Evolutionary conservation across 2,329 filamentous ascomycete genomes (phyloP).

Genomic region (Aspergillus floridensis): DNA sequence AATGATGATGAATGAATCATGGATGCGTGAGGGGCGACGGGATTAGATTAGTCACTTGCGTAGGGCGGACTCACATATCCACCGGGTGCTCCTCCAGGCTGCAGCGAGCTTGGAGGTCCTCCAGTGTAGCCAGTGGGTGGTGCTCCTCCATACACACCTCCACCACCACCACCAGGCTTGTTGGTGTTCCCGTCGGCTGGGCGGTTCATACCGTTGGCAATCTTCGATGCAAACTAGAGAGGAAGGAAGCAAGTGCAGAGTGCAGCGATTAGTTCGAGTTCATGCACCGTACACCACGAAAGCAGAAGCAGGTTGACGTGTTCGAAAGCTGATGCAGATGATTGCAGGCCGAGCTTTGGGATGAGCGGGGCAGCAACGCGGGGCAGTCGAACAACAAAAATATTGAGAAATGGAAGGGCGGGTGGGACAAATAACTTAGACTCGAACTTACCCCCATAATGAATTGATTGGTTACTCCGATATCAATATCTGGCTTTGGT

Average conservation of each 20-base stretch:
- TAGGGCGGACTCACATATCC: slow-evolving; percentile 53
- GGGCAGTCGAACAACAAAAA: neutral
- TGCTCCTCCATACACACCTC: slow-evolving; percentile 29
- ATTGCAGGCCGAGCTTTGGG: neutral
- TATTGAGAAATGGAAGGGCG: neutral
- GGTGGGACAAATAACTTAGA: neutral
- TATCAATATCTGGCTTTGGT: neutral
- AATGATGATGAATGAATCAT: neutral
- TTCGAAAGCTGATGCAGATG: neutral
- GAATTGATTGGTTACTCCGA: neutral
- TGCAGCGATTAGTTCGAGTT: slow-evolving; percentile 13
- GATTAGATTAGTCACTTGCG: slow-evolving; percentile 6
- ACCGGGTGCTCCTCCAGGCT: slow-evolving; percentile 31
- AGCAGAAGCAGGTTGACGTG: neutral
- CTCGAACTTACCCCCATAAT: neutral
- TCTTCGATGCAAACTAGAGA: slow-evolving; percentile 39
- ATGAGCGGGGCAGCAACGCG: slow-evolving; percentile 9
- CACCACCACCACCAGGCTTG: slow-evolving; percentile 17
- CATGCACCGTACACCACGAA: neutral
- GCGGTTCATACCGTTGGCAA: slow-evolving; percentile 37
- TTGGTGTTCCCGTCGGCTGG: slow-evolving; percentile 17
- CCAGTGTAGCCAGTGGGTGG: slow-evolving; percentile 40
- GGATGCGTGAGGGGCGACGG: slow-evolving; percentile 8
- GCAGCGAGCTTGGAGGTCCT: slow-evolving; percentile 37
- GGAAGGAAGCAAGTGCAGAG: slow-evolving; percentile 9